Conservation (phyloP, 2,329 filamentous ascomycete genomes). For the Madurella mycetomatis region DNA sequence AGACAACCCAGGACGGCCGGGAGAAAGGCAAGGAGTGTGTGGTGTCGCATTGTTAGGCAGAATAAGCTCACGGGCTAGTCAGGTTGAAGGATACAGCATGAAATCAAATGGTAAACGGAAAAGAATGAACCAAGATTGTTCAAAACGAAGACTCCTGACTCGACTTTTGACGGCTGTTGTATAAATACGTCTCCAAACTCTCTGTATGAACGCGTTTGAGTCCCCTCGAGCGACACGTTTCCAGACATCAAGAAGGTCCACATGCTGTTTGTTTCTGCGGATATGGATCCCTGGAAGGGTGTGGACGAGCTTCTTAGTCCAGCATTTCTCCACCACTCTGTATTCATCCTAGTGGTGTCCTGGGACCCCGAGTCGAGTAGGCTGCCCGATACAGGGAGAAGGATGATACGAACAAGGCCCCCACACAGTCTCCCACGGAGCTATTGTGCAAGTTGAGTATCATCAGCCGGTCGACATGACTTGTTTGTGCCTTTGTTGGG, state of each 20-base stretch:
- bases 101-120: neutral
- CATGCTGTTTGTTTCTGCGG: neutral
- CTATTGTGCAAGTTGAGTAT: too few species aligned
- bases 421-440: neutral
- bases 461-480: too few species aligned
- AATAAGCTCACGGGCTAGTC: neutral
- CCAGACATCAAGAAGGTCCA: neutral
- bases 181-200: too few species aligned
- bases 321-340: neutral
- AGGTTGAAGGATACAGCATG: neutral
- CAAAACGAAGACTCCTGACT: too few species aligned
- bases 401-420: neutral
- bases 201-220: too few species aligned
- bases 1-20: conserved; percentile 9
- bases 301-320: neutral
- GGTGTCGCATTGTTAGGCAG: conserved; percentile 5
- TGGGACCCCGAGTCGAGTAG: neutral
- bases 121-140: neutral
- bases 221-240: neutral
- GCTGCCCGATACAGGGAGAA: neutral
- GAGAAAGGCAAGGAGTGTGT: conserved; percentile 8
- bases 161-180: too few species aligned
- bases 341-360: neutral
- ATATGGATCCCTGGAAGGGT: too few species aligned
- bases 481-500: too few species aligned